Evolutionary conservation across 2,329 filamentous ascomycete genomes (phyloP).

Genomic region (Penicillium sp.): DNA sequence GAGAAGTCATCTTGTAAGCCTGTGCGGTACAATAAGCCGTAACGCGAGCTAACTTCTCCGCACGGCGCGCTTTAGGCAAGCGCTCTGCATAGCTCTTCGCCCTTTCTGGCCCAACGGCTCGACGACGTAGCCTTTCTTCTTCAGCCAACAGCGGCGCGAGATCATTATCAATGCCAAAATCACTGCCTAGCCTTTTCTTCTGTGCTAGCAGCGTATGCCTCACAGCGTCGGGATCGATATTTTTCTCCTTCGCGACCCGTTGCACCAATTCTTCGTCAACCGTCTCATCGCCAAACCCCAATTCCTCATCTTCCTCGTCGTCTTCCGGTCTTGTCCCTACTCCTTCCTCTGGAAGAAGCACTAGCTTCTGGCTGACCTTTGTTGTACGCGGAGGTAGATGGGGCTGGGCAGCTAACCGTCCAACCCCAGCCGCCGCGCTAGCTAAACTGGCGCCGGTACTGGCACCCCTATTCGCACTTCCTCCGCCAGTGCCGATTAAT

Average conservation of each 20-base stretch:
- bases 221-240: conserved; percentile 40
- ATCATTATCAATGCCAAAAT: conserved; percentile 62
- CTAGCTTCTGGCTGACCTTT: conserved; percentile 96
- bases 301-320: conserved; percentile 36
- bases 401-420: conserved; percentile 59
- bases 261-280: conserved; percentile 45
- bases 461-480: conserved; percentile 31
- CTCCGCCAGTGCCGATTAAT: conserved; percentile 46
- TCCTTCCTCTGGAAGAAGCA: conserved; percentile 76
- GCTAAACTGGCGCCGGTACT: conserved; percentile 42
- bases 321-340: conserved; percentile 16
- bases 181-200: conserved; percentile 47
- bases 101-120: conserved; percentile 52
- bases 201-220: conserved; percentile 39
- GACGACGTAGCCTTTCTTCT: conserved; percentile 66
- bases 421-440: conserved; percentile 60
- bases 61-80: conserved; percentile 82
- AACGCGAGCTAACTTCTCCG: conserved; percentile 84
- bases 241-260: conserved; percentile 37
- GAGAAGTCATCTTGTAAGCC: conserved; percentile 84
- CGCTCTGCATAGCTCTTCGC: conserved; percentile 94
- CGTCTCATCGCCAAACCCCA: conserved; percentile 25
- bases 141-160: conserved; percentile 57
- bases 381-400: conserved; percentile 83
- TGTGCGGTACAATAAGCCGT: conserved; percentile 97